Conservation (phyloP, 1,139 yeast genomes). For the Hemisphaericaspora xylanilytica region DNA sequence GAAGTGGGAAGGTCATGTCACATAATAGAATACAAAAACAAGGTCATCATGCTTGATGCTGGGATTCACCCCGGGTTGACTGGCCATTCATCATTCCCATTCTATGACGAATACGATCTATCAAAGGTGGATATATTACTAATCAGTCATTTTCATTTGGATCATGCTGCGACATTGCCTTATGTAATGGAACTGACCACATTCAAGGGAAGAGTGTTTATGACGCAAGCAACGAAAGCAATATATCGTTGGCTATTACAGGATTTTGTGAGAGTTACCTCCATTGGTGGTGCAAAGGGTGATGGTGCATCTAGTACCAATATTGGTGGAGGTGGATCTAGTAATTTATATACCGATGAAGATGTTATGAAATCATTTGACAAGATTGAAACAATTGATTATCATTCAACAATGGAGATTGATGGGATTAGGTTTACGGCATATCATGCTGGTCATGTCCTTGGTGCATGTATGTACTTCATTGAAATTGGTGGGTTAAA, state of each 20-base stretch:
- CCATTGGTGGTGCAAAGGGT: constrained; percentile 46
- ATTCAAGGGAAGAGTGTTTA: constrained; percentile 91
- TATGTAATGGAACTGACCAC: constrained; percentile 97
- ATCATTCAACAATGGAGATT: constrained; percentile 91
- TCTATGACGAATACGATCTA: constrained; percentile 90
- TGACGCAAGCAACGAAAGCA: constrained; percentile 99
- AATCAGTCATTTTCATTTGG: constrained; percentile 93
- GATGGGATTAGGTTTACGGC: constrained; percentile 96
- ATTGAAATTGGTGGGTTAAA: constrained; percentile 93
- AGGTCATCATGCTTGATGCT: constrained; percentile 96
- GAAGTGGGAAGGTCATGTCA: constrained; percentile 98
- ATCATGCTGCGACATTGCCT: constrained; percentile 96
- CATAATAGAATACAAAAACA: constrained; percentile 85
- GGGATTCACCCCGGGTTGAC: constrained; percentile 96
- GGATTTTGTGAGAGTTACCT: constrained; percentile 91
- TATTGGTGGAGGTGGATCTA: constrained; percentile 27
- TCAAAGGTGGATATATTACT: constrained; percentile 81
- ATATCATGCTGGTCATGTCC: constrained; percentile 97
- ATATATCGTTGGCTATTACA: constrained; percentile 92
- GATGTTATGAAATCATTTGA: constrained; percentile 88
- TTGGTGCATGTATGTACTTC: constrained; percentile 98
- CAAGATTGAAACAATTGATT: constrained; percentile 88
- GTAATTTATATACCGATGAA: constrained; percentile 79
- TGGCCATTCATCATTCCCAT: constrained; percentile 90
- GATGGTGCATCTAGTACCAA: constrained; percentile 22